A percentile compares a stretch with the other conserved stretches of the same genome.
These are phyloP conservation scores for Thalassiosira profunda DNA, from an alignment of 108 stramenopile genomes.

Conservation along the genomic window DNA sequence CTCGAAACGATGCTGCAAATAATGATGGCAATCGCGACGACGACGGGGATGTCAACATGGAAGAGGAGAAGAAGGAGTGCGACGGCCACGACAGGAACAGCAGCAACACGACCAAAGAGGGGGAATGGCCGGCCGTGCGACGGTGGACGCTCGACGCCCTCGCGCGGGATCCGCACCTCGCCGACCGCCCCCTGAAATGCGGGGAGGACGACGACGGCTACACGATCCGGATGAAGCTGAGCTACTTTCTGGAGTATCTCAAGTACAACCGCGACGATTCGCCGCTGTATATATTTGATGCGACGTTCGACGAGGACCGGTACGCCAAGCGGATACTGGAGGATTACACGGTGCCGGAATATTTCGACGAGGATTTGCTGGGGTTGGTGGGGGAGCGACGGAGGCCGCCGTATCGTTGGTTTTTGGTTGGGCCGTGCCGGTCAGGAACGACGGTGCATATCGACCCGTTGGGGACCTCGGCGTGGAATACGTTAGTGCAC, in stretches of 20 bases:
- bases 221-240: conserved; percentile 88
- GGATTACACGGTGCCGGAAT: conserved; percentile 92
- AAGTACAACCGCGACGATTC: conserved; percentile 91
- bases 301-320: conserved; percentile 88
- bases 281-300: conserved; percentile 98
- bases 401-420: conserved; percentile 99
- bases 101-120: not conserved
- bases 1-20: not conserved
- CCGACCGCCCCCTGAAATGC: conserved; percentile 84
- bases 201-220: conserved; percentile 99
- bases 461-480: conserved; percentile 96
- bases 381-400: conserved; percentile 87
- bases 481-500: conserved; percentile 97
- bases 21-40: not conserved
- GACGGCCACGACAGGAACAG: conserved; percentile 6
- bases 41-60: conserved; percentile 40
- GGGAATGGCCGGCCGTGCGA: conserved; percentile 66
- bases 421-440: conserved; percentile 92
- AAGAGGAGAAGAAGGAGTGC: conserved; percentile 28
- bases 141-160: conserved; percentile 67
- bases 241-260: conserved; percentile 91
- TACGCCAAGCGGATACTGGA: conserved; percentile 59
- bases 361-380: conserved; percentile 97
- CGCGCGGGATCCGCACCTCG: conserved; percentile 44
- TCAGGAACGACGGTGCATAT: conserved; percentile 96